Percentiles rank a stretch among this genome's conserved stretches.
phyloP scores from a whole-genome alignment of 2,329 filamentous ascomycete species.

The Aureobasidium namibiae region DNA sequence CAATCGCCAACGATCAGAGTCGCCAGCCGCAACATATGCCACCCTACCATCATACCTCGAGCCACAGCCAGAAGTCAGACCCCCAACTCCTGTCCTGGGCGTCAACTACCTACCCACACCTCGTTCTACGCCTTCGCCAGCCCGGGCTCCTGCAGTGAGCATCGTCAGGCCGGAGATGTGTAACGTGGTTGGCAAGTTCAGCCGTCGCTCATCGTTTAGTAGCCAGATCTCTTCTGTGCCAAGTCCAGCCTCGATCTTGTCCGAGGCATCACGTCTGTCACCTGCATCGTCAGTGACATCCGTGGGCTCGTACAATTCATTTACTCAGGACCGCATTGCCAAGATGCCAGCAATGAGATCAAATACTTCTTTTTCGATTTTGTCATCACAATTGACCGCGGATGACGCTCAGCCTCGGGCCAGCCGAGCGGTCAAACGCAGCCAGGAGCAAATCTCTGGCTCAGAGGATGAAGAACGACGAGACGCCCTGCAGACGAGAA shows the following conservation, averaged over 20 bases:
- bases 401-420: conserved; percentile 13
- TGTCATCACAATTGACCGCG: not conserved
- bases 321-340: not conserved
- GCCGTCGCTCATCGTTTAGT: conserved; percentile 38
- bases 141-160: conserved; percentile 54
- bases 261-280: conserved; percentile 48
- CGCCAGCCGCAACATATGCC: conserved; percentile 34
- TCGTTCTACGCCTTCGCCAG: conserved; percentile 49
- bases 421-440: conserved; percentile 13
- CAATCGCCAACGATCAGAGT: conserved; percentile 24
- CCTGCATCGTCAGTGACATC: conserved; percentile 48
- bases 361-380: not conserved
- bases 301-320: conserved; percentile 36
- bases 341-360: not conserved
- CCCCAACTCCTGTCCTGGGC: conserved; percentile 47
- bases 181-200: conserved; percentile 42
- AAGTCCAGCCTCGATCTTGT: conserved; percentile 56
- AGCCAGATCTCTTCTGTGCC: conserved; percentile 45
- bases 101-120: conserved; percentile 54
- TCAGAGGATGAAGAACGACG: not conserved
- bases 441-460: not conserved
- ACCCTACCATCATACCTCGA: conserved; percentile 41
- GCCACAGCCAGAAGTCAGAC: conserved; percentile 40
- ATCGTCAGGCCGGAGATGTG: conserved; percentile 39
- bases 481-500: not conserved